Percentiles rank a stretch among this genome's conserved stretches.
phyloP scores from a whole-genome alignment of 257 asterid species.

The Knoxia roxburghii region DNA sequence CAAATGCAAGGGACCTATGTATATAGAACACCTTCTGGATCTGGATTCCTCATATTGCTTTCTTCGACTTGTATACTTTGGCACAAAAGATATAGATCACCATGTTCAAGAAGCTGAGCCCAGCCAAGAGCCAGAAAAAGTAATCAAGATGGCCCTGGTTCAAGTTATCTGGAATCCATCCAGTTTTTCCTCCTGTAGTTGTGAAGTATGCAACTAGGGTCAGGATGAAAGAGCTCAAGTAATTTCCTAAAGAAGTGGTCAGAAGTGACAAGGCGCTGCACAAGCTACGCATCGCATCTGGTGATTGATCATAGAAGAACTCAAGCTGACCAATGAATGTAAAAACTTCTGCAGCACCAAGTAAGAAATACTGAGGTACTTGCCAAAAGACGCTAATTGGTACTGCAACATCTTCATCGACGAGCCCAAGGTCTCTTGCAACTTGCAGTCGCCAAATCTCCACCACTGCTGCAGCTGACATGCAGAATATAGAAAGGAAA shows the following conservation, averaged over 20 bases:
- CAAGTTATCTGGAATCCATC: constrained; percentile 92
- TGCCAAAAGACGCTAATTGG: constrained; percentile 76
- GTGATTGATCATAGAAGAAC: constrained; percentile 90
- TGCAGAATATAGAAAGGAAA: constrained; percentile 55
- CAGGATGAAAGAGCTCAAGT: constrained; percentile 69
- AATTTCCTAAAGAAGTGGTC: constrained; percentile 64
- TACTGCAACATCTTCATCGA: constrained; percentile 39
- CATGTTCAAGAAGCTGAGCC: constrained; percentile 62
- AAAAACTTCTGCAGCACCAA: constrained; percentile 83
- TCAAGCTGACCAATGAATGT: constrained; percentile 77
- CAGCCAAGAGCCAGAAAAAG: constrained; percentile 86
- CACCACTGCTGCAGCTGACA: constrained; percentile 75
- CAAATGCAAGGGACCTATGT: too few species aligned
- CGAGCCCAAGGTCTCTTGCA: constrained; percentile 45
- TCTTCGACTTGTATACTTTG: constrained; percentile 62
- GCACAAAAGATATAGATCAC: constrained; percentile 61
- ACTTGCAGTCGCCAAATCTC: constrained; percentile 55
- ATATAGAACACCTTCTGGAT: neutral
- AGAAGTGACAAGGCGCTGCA: constrained; percentile 73
- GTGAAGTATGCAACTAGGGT: constrained; percentile 63
- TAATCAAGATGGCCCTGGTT: constrained; percentile 78
- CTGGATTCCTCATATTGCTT: constrained; percentile 35
- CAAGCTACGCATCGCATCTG: constrained; percentile 94
- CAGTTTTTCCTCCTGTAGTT: constrained; percentile 56
- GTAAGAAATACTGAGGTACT: constrained; percentile 63